phyloP scores from a whole-genome alignment of 495 filamentous ascomycete genomes.

The Podospora comata region DNA sequence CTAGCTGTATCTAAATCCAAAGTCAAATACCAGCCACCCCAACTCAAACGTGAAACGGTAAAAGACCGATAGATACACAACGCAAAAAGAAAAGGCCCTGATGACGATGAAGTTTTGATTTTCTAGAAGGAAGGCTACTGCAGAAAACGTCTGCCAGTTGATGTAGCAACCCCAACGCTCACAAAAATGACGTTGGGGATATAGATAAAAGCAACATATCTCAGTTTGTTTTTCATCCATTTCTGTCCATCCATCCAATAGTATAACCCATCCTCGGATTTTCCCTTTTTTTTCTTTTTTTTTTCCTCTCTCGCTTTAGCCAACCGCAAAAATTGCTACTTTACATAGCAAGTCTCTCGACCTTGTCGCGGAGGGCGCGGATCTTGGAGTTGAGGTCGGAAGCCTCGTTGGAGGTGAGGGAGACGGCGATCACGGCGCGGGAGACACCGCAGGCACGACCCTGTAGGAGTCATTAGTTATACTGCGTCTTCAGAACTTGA shows the following conservation, averaged over 20 bases:
- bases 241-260: conserved; percentile 1
- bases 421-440: conserved; percentile 79
- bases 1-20: not conserved
- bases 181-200: not conserved
- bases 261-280: not conserved
- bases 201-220: not conserved
- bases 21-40: not conserved
- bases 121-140: not conserved
- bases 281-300: not conserved
- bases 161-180: not conserved
- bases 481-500: not conserved
- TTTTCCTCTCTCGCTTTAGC: not conserved
- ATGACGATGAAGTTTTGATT: not conserved
- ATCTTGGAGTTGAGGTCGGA: conserved; percentile 85
- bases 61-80: not conserved
- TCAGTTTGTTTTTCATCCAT: conserved; percentile 4
- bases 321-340: conserved; percentile 11
- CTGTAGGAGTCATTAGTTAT: conserved; percentile 33
- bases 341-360: conserved; percentile 96
- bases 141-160: not conserved
- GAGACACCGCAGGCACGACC: conserved; percentile 83
- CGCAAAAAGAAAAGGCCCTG: not conserved
- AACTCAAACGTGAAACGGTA: not conserved
- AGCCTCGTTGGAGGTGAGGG: conserved; percentile 91
- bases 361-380: conserved; percentile 82